Base-by-base conservation (phyloP, 306 rosid species). In the Trifolium repens region DNA sequence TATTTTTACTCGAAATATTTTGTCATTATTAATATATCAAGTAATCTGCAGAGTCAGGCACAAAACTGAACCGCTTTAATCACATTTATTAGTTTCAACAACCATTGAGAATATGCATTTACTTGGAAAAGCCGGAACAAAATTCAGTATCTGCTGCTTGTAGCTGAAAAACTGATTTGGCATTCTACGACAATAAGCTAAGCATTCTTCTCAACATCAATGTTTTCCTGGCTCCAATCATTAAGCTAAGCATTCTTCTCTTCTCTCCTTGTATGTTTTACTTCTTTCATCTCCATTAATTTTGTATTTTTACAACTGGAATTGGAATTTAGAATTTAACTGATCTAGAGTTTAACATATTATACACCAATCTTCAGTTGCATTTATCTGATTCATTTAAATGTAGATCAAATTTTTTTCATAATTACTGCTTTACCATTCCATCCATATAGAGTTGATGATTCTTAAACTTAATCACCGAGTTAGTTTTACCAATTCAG, bases 201-300 rank as follows among this genome's bases (percentile, higher is more conserved):
- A 2, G 2, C 30, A 27, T 27, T 27, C 30, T 27, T 27, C 30
- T 27, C 40, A 14, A 32, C 43, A 13, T 60, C 43, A 14, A 14
- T 1, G 6, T 60, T 15, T 60, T 60, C 66, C 4, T n/a, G n/a
- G n/a, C n/a, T 60, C 67, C 10, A 19, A 30, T 40, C 67, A 30
- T 13, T 15, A 60, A 60, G 67, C 12, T 60, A 60, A 60, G 43
- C 67, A 60, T 60, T 60, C 22, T 60, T 60, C 63, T 59, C 65
- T 59, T 30, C 16, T 30, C 67, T 60, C 22, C 32, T 3, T 60
- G 10, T 30, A 14, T 14, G 42, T 30, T 58, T 26, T 11, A 26
- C 5, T 30, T 30, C 9, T 3, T 14, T 32, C 43, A 14, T 60
- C 42, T 30, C 8, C 5, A 30, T 60, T 11, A 60, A 32, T 30